phyloP scores from a whole-genome alignment of 257 asterid genomes.

The Datura wrightii region DNA sequence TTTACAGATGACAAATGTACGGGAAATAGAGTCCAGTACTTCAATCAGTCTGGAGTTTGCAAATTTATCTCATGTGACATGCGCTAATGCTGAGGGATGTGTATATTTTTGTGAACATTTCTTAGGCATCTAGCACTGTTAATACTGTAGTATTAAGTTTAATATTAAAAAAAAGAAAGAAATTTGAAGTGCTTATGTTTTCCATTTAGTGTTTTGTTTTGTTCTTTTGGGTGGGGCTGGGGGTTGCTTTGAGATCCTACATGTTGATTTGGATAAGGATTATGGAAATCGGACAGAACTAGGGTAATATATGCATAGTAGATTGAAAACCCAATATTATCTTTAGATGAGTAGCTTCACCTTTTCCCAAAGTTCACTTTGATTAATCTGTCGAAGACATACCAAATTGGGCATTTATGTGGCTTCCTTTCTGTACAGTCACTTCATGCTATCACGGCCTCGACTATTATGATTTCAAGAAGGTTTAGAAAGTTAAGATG shows the following conservation, averaged over 20 bases:
- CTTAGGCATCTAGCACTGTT: neutral
- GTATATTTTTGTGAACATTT: neutral
- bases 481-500: constrained; percentile 12
- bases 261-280: constrained; percentile 1
- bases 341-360: neutral
- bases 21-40: neutral
- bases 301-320: neutral
- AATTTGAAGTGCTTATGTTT: neutral
- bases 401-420: neutral
- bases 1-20: neutral
- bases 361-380: neutral
- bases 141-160: neutral
- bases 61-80: neutral
- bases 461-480: neutral
- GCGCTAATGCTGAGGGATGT: neutral
- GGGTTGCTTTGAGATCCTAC: constrained; percentile 12
- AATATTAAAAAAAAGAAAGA: neutral
- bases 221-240: neutral
- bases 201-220: neutral
- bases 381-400: neutral
- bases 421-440: neutral
- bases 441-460: neutral
- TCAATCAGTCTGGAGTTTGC: neutral
- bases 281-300: neutral
- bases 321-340: neutral